Base-by-base conservation (phyloP, 768 basidiomycete species). In the Leccinum uliginosum region DNA sequence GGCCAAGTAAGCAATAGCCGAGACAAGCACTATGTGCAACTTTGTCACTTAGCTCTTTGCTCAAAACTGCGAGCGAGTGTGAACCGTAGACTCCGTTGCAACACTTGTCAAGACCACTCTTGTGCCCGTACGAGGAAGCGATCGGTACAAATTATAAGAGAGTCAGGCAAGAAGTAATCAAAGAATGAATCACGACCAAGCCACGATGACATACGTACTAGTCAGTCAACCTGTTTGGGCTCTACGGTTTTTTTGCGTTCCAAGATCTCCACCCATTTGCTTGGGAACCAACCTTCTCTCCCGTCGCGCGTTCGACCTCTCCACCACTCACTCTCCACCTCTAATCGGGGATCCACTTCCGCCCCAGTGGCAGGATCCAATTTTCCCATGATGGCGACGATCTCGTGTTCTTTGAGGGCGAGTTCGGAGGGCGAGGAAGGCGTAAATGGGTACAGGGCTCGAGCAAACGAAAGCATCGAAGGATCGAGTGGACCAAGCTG, bases 251-350 rank as follows among this genome's bases (percentile, higher is more conserved):
- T 76, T 64, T 66, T 70, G 65, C 80, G 76, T 65, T 80, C 83
- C 55, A 90, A 71, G 4, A 89, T 76, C 70, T 92, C 83, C 4
- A 95, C 92, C 82, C 89, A 95, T 62, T 89, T 93, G 56, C 77
- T 81, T 2, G 95, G 95, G 80, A 98, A 97, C 93, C 93, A 98
- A 0, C 95, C 95, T 62, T 91, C 86, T 62, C 87, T 79, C 0
- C 95, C 95, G 62, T 97, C 94, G 56, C 95, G 78, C 58, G 91
- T 94, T 47, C 95, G 80, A 1, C 95, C 95, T 70, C 85, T 87
- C 94, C 93, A 98, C 95, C 95, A 98, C 56, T 93, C 94, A 5
- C 78, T 83, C 55, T 77, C 74, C 24, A 75, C 69, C 53, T 84
- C 78, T 19, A 86, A 74, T 23, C 87, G 74, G 3, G 86, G 83